Evolutionary conservation across 345 rosid species (phyloP).

Genomic region (Dimocarpus longan): DNA sequence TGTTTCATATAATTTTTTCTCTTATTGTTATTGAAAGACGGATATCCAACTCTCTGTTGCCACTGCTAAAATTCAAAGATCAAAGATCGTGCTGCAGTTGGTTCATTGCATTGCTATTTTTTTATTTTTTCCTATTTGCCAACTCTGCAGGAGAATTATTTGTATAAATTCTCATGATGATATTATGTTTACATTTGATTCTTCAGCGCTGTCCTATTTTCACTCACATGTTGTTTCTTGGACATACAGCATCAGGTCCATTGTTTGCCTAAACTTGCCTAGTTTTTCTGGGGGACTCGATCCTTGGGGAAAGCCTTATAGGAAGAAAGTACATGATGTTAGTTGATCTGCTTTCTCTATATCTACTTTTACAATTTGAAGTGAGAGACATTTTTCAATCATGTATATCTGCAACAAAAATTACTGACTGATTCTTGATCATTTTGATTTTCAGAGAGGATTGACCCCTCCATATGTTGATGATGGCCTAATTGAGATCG

Average conservation of each 20-base stretch:
- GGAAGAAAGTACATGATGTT: conserved; percentile 48
- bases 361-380: background rate
- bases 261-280: conserved; percentile 76
- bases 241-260: conserved; percentile 61
- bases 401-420: background rate
- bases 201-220: background rate
- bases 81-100: background rate
- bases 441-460: conserved; percentile 39
- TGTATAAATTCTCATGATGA: background rate
- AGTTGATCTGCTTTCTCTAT: conserved; percentile 24
- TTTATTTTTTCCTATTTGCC: background rate
- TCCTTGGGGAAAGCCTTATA: conserved; percentile 68
- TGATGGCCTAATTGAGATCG: conserved; percentile 58
- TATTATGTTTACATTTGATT: conserved; percentile 8
- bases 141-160: background rate
- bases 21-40: background rate
- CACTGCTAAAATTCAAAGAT: background rate
- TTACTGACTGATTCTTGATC: background rate
- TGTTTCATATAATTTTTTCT: background rate
- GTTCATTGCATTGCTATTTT: background rate
- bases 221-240: conserved; percentile 13
- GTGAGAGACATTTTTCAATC: background rate
- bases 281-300: conserved; percentile 81
- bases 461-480: conserved; percentile 62
- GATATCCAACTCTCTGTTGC: background rate